Percentiles rank a stretch among this genome's conserved stretches.
Conservation (phyloP, 768 basidiomycete species). For the Pleurotus tuoliensis region DNA sequence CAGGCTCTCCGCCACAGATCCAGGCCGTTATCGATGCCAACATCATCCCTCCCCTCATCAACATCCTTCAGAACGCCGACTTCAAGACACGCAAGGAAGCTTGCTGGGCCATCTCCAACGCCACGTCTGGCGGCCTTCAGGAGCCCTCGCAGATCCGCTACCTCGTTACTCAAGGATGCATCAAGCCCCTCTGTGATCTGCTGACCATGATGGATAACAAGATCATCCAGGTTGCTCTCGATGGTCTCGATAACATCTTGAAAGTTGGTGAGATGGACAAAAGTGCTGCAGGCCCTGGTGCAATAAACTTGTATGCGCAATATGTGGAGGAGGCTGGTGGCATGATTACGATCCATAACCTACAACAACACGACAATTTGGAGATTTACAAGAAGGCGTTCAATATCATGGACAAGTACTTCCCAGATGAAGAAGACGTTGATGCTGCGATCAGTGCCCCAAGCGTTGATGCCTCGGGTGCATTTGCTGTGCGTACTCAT, state of each 20-base stretch:
- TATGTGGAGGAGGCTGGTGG: constrained; percentile 98
- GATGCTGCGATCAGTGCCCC: constrained; percentile 80
- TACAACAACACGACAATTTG: constrained; percentile 98
- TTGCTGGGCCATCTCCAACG: constrained; percentile 99
- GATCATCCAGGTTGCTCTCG: constrained; percentile 97
- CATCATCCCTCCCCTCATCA: constrained; percentile 96
- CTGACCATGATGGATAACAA: constrained; percentile 99
- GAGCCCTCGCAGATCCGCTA: constrained; percentile 97
- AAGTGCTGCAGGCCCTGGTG: constrained; percentile 74
- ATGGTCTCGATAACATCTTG: constrained; percentile 96
- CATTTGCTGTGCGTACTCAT: constrained; percentile 59
- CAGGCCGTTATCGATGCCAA: constrained; percentile 97
- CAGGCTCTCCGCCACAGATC: constrained; percentile 95
- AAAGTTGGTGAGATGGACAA: constrained; percentile 98
- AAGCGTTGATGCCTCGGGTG: constrained; percentile 67
- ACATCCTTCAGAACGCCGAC: constrained; percentile 95
- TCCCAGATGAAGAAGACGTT: constrained; percentile 95
- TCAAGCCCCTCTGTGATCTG: constrained; percentile 96
- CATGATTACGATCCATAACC: constrained; percentile 98
- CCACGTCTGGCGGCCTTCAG: constrained; percentile 94
- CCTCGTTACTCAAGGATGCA: constrained; percentile 95
- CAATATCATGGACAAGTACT: constrained; percentile 97
- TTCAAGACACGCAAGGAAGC: constrained; percentile 99
- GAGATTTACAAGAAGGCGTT: constrained; percentile 99
- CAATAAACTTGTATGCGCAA: constrained; percentile 87